A percentile compares a stretch with the other conserved stretches of the same genome.
phyloP scores from a whole-genome alignment of 225 moss, liverwort and hornwort genomes.

The Physcomitrellopsis africana region DNA sequence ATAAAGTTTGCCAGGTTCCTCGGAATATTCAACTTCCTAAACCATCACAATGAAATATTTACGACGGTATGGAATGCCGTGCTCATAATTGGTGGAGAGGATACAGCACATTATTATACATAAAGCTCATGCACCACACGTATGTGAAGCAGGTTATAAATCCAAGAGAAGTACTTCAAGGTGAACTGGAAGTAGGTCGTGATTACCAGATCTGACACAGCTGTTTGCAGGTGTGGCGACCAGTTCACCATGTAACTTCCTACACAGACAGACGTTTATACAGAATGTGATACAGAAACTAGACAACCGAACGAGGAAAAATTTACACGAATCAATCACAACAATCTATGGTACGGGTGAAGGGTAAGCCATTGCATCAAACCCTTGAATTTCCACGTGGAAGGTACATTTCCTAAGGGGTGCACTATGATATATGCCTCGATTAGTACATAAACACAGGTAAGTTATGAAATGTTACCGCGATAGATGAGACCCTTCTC shows the following conservation, averaged over 20 bases:
- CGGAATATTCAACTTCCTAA: constrained; percentile 88
- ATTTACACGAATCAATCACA: background rate
- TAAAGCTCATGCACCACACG: background rate
- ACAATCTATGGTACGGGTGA: too few relatives aligned
- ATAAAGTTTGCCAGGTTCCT: constrained; percentile 79
- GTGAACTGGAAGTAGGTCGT: background rate
- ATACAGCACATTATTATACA: background rate
- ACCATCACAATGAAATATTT: constrained; percentile 16
- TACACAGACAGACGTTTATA: constrained; percentile 29
- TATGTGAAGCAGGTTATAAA: constrained; percentile 1
- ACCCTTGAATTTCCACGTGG: background rate
- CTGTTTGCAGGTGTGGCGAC: constrained; percentile 92
- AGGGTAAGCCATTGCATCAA: background rate
- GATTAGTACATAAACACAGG: background rate
- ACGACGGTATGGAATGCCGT: background rate
- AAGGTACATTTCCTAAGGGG: background rate
- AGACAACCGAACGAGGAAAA: background rate
- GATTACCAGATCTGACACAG: constrained; percentile 84
- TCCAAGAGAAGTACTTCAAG: constrained; percentile 18
- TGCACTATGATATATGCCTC: background rate
- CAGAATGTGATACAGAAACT: background rate
- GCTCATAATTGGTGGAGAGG: background rate
- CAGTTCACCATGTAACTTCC: constrained; percentile 96
- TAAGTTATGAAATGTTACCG: constrained; percentile 45
- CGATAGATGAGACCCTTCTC: constrained; percentile 84